Base-by-base conservation (phyloP, 1,284 basidiomycete genomes). In the Cryptococcus maquisensis region DNA sequence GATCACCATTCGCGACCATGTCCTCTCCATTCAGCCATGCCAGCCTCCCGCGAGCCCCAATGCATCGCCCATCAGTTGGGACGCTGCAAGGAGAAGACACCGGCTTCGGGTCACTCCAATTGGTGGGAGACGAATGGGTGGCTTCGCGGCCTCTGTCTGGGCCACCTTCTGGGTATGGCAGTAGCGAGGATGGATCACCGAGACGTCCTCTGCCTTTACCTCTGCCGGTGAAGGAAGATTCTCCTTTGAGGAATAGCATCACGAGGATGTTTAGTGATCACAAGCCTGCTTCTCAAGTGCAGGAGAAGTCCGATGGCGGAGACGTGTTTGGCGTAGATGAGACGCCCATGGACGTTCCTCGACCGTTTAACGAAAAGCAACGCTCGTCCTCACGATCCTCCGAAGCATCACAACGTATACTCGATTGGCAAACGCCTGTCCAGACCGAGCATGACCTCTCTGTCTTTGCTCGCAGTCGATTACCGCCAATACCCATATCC, bases 121-220 rank as follows among this genome's bases (percentile, higher is more conserved):
- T 67, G 0, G 65, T 73, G 21, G 72, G 71, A 2, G 70, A 73
- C 55, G 55, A 60, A 15, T 74, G 72, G 72, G 62, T 74, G n/a
- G 67, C 68, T 32, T 32, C 28, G 28, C 28, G 28, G 28, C 28
- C 28, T 4, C 28, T 32, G 10, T 32, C 28, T 32, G 28, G 28
- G 10, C 28, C 28, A 32, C 10, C 10, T 8, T 32, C 28, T 10
- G 28, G 28, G 28, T 32, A 32, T 32, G 28, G 28, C 28, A 32
- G 28, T 10, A 32, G 28, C 5, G 28, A 32, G 10, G 3, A 32
- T 32, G 28, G 28, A 8, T 32, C 28, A 10, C 28, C 28, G 28
- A 32, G 28, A 10, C 28, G 28, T 32, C 28, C 28, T 32, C 10
- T 32, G 28, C 28, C 28, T 32, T 6, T 32, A 10, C 28, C 28